Evolutionary conservation across 805 yeast genomes (phyloP), one percentile per base, ranked within the genome.

Genomic region (Naumovozyma dairenensis): DNA sequence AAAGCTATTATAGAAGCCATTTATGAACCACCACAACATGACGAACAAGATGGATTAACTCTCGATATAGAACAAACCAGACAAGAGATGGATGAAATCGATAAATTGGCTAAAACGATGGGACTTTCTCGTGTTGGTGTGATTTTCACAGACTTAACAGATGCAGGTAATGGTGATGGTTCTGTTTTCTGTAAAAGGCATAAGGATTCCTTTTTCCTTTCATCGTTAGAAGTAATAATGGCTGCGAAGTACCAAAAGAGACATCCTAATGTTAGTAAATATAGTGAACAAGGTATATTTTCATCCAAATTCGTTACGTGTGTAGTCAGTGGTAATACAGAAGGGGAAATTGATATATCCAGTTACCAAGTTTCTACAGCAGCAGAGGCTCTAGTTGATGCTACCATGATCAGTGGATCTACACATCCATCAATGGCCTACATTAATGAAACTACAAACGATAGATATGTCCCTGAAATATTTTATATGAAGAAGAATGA

Each of bases 291-390:
- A 7, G 83, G 85, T 2, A 46, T 51, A 18, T 92, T 72, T 54
- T 81, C 95, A 12, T 86, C 96, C 6, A 84, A 85, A 51, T 92
- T 85, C 54, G 89, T 87, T 14, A 89, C 97, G 1, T 87, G 96
- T 61, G 89, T 86, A 16, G 69, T 92, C 3, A 74, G 93, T 1
- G 99, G 99, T n/a, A 93, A 94, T 43, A 53, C 68, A 10, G 60
- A 74, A 31, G 92, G 93, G 16, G 94, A 89, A 41, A 89, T 92
- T 50, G 98, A 89, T 50, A 81, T 94, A 3, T 66, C 81, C 13
- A 73, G 93, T 25, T 92, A 87, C 57, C 99, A 92, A 57, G 95
- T 85, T 0, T 79, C 93, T 4, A 75, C 76, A 21, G 70, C 77
- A 37, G 95, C 94, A 0, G 96, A 92, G 59, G 93, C 85, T 0